These are phyloP conservation scores for Leccinum boreale DNA, from an alignment of 768 basidiomycete genomes.

Conservation along the genomic window DNA sequence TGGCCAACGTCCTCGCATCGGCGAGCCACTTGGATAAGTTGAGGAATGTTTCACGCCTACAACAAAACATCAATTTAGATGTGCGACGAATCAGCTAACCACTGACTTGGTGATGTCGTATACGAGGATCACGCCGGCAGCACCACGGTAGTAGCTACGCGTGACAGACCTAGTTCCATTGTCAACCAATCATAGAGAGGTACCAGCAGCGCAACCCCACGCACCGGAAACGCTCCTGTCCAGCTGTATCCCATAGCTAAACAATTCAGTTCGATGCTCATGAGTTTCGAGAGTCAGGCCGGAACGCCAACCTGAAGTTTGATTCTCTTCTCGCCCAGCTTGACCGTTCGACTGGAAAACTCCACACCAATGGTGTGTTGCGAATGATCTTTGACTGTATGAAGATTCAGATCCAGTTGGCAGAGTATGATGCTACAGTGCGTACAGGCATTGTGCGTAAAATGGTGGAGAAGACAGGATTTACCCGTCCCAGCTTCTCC, in stretches of 20 bases:
- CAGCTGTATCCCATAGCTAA: conserved; percentile 96
- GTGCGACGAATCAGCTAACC: background rate
- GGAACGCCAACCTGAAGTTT: conserved; percentile 77
- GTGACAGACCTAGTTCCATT: conserved; percentile 69
- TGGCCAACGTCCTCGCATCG: conserved; percentile 90
- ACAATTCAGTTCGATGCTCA: conserved; percentile 11
- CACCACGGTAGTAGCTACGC: conserved; percentile 93
- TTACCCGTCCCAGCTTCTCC: conserved; percentile 98
- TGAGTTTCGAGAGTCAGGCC: background rate
- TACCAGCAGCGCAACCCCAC: conserved; percentile 13
- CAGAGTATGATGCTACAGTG: conserved; percentile 17
- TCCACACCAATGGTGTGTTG: conserved; percentile 99
- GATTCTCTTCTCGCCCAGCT: conserved; percentile 90
- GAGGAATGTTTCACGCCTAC: conserved; percentile 81
- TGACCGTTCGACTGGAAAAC: conserved; percentile 91
- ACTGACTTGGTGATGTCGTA: conserved; percentile 89
- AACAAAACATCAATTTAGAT: conserved; percentile 2
- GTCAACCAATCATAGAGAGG: conserved; percentile 9
- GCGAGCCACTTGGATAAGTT: conserved; percentile 87
- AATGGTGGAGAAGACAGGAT: conserved; percentile 94
- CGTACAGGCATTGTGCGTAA: conserved; percentile 93
- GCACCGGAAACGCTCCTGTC: conserved; percentile 91
- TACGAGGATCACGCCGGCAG: conserved; percentile 87
- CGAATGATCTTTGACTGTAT: conserved; percentile 89
- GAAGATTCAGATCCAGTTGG: conserved; percentile 5